Evolutionary conservation across 768 basidiomycete genomes (phyloP), one percentile per base, ranked within the genome.

Genomic region (Boletus rufocinnamomeus): DNA sequence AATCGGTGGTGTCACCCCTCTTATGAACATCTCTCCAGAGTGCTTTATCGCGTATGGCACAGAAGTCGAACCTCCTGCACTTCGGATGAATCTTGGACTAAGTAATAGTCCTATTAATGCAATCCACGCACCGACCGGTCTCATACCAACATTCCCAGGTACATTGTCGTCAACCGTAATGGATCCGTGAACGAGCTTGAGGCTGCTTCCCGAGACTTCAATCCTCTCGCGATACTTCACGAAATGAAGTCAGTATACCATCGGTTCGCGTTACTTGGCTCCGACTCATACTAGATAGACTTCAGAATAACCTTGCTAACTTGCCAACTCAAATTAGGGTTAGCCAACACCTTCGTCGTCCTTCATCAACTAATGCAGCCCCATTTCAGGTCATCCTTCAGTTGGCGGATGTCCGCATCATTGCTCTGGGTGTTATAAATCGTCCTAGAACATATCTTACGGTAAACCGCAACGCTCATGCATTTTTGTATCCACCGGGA

Each of bases 71-170:
- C 84, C 4, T 78, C 80, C n/a, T 93, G 91, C 67, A 91, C 90
- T 23, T 71, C 83, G 8, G 88, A 91, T 64, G 92, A 93, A 73
- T 77, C 89, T 23, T 93, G 91, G 90, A 92, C 90, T 50, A 90
- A 84, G 87, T 91, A 69, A 64, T 76, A 70, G 6, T 52, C 28
- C 35, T 55, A 40, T 66, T 60, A 21, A 58, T 48, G 47, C 14
- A 6, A n/a, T 44, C 6, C 8, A 28, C 5, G 21, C 34, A 45
- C 37, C 48, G 50, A 19, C 54, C 47, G 38, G 57, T 28, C 35
- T 40, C 27, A 23, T 6, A 58, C 48, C 10, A 13, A 52, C 25
- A 19, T 32, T 54, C 25, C 41, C 62, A 89, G 89, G 69, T 92
- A 90, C 63, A 79, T 93, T 58, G 81, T 87, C 25, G 69, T 93